A percentile compares a stretch with the other conserved stretches of the same genome.
Evolutionary conservation across 441 rosid species (phyloP).

Genomic region (Adansonia gregorii): DNA sequence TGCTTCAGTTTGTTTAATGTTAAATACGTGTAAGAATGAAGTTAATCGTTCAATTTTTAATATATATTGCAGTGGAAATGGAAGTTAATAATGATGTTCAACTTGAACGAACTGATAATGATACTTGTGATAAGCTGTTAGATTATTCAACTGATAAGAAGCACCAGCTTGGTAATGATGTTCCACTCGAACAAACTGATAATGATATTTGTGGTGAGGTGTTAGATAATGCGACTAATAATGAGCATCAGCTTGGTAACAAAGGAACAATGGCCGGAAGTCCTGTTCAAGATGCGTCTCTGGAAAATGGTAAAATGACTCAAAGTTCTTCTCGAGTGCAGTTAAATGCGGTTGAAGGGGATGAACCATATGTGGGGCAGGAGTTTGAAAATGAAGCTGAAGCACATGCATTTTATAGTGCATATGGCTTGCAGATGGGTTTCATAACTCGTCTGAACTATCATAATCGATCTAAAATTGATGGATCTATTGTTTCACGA

Average conservation of each 20-base stretch:
- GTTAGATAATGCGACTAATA: slow-evolving; percentile 34
- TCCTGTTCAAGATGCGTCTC: slow-evolving; percentile 52
- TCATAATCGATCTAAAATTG: slow-evolving; percentile 85
- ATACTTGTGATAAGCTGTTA: slow-evolving; percentile 66
- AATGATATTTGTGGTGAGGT: slow-evolving; percentile 59
- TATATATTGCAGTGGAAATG: slow-evolving; percentile 14
- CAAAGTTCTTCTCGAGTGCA: slow-evolving; percentile 36
- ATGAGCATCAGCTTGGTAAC: slow-evolving; percentile 18
- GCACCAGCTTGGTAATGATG: slow-evolving; percentile 17
- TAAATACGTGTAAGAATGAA: not conserved
- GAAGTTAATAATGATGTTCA: slow-evolving; percentile 2
- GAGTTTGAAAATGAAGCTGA: slow-evolving; percentile 90
- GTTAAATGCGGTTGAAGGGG: slow-evolving; percentile 25
- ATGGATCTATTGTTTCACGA: slow-evolving; percentile 86
- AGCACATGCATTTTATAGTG: slow-evolving; percentile 82
- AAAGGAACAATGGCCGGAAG: slow-evolving; percentile 41
- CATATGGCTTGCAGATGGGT: slow-evolving; percentile 80
- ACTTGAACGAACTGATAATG: slow-evolving; percentile 10
- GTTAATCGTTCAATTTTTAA: not conserved
- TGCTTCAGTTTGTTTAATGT: not conserved
- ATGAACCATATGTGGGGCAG: slow-evolving; percentile 83
- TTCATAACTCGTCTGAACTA: slow-evolving; percentile 87
- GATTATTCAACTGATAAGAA: slow-evolving; percentile 27
- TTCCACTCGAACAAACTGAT: slow-evolving; percentile 11
- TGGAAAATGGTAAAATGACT: slow-evolving; percentile 51